A percentile compares a stretch with the other conserved stretches of the same genome.
Evolutionary conservation across 1,284 basidiomycete genomes (phyloP).

Genomic region (Inonotus obliquus): DNA sequence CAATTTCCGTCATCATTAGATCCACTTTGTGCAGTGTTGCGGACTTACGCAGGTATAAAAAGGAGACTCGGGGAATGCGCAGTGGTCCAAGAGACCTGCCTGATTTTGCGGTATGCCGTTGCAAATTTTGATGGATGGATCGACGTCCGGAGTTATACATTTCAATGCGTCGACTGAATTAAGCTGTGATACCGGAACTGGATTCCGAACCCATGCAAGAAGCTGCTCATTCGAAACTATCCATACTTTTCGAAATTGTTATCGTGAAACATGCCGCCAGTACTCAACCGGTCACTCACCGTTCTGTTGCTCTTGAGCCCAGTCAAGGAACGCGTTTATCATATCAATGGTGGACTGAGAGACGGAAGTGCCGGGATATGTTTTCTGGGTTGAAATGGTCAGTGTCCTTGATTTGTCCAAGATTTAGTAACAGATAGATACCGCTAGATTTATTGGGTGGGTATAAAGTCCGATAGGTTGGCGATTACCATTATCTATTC

Average conservation of each 20-base stretch:
- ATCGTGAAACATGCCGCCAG: too few relatives aligned
- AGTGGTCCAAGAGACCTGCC: constrained; percentile 53
- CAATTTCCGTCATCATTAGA: background rate
- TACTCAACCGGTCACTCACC: constrained; percentile 35
- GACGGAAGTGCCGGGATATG: constrained; percentile 52
- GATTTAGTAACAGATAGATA: constrained; percentile 27
- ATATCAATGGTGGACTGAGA: constrained; percentile 55
- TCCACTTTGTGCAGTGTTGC: background rate
- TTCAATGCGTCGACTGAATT: constrained; percentile 49
- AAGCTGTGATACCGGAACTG: constrained; percentile 59
- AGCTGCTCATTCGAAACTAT: constrained; percentile 74
- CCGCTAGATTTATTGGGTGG: constrained; percentile 76
- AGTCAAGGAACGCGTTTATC: constrained; percentile 79
- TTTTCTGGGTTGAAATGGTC: constrained; percentile 30
- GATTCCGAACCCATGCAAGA: constrained; percentile 71
- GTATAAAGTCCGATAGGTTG: constrained; percentile 82
- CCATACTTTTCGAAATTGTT: too few relatives aligned
- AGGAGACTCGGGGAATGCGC: constrained; percentile 68
- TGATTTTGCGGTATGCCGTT: constrained; percentile 69
- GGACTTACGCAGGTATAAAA: constrained; percentile 68
- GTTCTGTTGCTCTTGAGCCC: constrained; percentile 71
- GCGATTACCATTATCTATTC: constrained; percentile 56
- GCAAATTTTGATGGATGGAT: constrained; percentile 53
- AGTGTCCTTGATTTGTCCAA: background rate
- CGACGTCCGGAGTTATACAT: constrained; percentile 58